phyloP scores from a whole-genome alignment of 202 grass and related monocot genomes.

The Bolboschoenoplectus hybrid region DNA sequence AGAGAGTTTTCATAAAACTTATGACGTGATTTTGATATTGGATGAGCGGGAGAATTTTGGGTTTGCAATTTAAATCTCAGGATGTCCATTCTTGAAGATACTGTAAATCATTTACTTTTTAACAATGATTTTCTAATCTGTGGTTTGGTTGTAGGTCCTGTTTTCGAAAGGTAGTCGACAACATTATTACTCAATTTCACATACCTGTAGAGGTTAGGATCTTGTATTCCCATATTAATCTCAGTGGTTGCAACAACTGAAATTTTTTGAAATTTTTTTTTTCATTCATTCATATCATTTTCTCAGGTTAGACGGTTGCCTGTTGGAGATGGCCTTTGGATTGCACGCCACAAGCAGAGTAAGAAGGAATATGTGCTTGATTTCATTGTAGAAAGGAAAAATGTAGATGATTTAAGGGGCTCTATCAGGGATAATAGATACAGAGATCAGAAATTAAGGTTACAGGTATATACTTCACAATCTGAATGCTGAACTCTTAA shows the following conservation, averaged over 20 bases:
- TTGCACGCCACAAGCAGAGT: conserved; percentile 56
- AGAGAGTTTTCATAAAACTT: conserved; percentile 76
- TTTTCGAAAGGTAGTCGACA: conserved; percentile 61
- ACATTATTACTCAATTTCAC: conserved; percentile 57
- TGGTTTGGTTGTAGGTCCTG: conserved; percentile 51
- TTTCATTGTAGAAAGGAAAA: conserved; percentile 95
- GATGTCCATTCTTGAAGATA: conserved; percentile 14
- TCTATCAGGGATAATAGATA: conserved; percentile 91
- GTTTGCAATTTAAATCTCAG: conserved; percentile 53
- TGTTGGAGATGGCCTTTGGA: conserved; percentile 88
- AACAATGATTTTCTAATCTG: neutral
- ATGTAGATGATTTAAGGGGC: conserved; percentile 61
- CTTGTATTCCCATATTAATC: conserved; percentile 11
- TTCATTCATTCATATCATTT: neutral
- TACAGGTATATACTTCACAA: conserved; percentile 57
- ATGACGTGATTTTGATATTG: conserved; percentile 85
- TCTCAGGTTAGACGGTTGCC: conserved; percentile 68
- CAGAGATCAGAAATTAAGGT: conserved; percentile 82
- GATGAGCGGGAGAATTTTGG: conserved; percentile 93
- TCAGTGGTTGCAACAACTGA: neutral
- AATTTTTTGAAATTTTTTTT: conserved; percentile 1
- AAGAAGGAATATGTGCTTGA: conserved; percentile 86
- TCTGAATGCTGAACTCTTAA: neutral
- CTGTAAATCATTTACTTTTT: neutral
- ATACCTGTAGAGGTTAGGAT: conserved; percentile 70